These are phyloP conservation scores for Coemansia erecta DNA, from an alignment of 192 early-diverging fungal genomes.

Conservation along the genomic window DNA sequence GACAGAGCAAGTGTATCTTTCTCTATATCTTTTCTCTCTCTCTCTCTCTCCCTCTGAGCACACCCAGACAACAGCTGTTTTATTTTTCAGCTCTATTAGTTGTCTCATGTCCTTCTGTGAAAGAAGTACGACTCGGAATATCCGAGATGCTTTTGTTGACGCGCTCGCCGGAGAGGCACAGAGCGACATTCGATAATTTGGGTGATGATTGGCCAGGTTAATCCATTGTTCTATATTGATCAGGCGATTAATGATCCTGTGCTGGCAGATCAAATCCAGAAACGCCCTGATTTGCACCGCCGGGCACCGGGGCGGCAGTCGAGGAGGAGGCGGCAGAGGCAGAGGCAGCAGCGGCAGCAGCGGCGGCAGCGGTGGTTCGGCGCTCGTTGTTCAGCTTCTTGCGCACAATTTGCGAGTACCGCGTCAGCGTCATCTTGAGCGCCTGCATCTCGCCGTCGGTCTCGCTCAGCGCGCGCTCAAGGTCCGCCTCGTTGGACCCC, in stretches of 20 bases:
- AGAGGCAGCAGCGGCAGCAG: no score
- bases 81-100: no score
- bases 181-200: background rate
- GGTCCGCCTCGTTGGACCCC: slow-evolving; percentile 2
- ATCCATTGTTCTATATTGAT: background rate
- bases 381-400: slow-evolving; percentile 36
- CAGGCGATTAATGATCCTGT: no score
- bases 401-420: slow-evolving; percentile 37
- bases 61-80: background rate
- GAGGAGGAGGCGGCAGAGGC: no score
- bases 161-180: background rate
- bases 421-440: slow-evolving; percentile 22
- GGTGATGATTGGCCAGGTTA: background rate
- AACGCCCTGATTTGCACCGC: no score
- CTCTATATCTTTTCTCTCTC: no score
- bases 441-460: slow-evolving; percentile 24
- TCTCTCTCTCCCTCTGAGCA: no score
- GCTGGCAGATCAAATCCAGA: no score
- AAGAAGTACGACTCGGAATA: slow-evolving; percentile 1
- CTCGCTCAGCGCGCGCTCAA: slow-evolving; percentile 29
- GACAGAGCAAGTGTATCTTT: no score
- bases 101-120: background rate
- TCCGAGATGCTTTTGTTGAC: slow-evolving; percentile 3
- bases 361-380: background rate
- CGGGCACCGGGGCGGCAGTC: no score